Conservation (phyloP, 345 rosid species). For the Populus simonii region DNA sequence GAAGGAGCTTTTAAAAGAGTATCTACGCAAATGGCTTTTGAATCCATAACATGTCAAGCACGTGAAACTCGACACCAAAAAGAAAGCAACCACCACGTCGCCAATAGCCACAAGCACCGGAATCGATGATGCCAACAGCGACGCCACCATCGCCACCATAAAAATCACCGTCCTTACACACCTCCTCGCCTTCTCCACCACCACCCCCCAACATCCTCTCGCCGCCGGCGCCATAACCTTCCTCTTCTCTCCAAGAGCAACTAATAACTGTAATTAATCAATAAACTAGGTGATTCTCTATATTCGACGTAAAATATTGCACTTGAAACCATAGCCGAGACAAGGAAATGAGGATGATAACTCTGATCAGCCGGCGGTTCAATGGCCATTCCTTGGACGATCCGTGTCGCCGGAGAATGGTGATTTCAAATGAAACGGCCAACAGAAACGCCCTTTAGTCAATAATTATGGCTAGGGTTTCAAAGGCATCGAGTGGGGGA, state of each 20-base stretch:
- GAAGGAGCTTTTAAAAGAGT: conserved; percentile 73
- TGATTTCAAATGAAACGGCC: background rate
- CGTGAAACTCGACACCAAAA: conserved; percentile 70
- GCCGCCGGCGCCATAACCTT: conserved; percentile 15
- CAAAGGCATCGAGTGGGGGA: background rate
- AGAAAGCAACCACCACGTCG: conserved; percentile 61
- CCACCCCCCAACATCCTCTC: conserved; percentile 38
- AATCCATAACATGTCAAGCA: conserved; percentile 66
- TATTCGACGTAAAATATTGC: background rate
- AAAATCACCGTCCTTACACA: conserved; percentile 67
- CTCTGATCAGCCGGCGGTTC: background rate
- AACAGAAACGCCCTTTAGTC: background rate
- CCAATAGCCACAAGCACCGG: conserved; percentile 77
- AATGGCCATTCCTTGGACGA: conserved; percentile 12
- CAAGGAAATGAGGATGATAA: background rate
- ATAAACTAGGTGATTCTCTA: background rate
- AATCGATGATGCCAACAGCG: conserved; percentile 72
- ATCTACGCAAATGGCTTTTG: conserved; percentile 55
- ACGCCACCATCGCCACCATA: conserved; percentile 88
- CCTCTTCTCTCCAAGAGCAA: conserved; percentile 1
- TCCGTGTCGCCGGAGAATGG: background rate
- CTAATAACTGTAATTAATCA: background rate
- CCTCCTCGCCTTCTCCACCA: conserved; percentile 66
- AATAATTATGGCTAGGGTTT: background rate
- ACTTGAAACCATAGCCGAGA: conserved; percentile 9